Evolutionary conservation across 1,139 yeast species (phyloP), one percentile per base, ranked within the genome.

Genomic region (Pichia sp.): DNA sequence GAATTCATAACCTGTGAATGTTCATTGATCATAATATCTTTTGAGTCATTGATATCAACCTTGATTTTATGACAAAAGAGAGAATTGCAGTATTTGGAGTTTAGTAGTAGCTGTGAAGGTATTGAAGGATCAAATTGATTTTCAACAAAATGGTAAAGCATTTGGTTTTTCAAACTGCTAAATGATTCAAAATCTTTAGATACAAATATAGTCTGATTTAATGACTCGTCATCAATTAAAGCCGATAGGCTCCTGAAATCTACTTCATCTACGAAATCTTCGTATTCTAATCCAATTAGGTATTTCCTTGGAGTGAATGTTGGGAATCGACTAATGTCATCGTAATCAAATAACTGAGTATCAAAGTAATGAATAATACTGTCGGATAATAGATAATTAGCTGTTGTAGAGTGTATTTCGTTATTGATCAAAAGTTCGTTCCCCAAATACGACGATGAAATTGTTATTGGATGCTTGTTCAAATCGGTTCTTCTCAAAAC

Each of bases 191-290:
- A 45, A 40, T 43, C 47, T 36, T 48, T 40, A 16, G 51, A 39
- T 7, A 86, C 69, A 44, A 90, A 76, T 1, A 85, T 64, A 0
- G 90, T 78, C 55, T 81, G 87, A 37, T 72, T 65, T 0, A 61
- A 33, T 0, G 66, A 56, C 4, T 73, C 53, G 45, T 84, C 81
- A 48, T 80, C 81, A 26, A 90, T 72, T 43, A 85, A 64, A 37
- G 70, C 51, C 3, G 68, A 64, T 28, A 87, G 64, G n/a, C 75
- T 71, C 49, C 92, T 73, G 50, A 85, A 77, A 42, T 76, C 67
- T 27, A 87, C 57, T 56, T 87, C 96, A 27, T 75, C 72, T 3
- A 85, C 94, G 60, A 86, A 81, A 32, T 70, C 70, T 2, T 81
- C 70, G 42, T 79, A 81, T 48, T 79, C 80, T 47, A 88, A 64